Percentiles rank a stretch among this genome's conserved stretches.
Evolutionary conservation across 2,329 filamentous ascomycete genomes (phyloP).

Genomic region (Bipolaris cookei): DNA sequence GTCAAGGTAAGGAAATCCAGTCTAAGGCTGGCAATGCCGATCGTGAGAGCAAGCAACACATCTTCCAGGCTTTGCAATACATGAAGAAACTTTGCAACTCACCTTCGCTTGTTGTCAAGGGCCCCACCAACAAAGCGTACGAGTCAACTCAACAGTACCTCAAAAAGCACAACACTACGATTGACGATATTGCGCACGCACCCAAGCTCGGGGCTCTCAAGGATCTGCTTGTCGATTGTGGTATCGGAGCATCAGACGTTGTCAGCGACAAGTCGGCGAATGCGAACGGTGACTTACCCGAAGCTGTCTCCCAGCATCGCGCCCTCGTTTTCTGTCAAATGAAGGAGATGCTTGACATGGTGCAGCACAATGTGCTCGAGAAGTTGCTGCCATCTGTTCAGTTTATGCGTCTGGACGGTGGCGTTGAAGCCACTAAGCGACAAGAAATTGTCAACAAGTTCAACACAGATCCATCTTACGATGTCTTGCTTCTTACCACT

Average conservation of each 20-base stretch:
- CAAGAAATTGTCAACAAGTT: conserved; percentile 99
- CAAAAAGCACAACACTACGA: conserved; percentile 75
- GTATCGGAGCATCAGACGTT: conserved; percentile 72
- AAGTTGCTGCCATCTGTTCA: conserved; percentile 91
- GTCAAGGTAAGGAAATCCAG: conserved; percentile 85
- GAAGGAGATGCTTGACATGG: conserved; percentile 99
- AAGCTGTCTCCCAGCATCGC: conserved; percentile 93
- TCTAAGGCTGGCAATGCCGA: conserved; percentile 80
- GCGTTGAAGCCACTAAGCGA: conserved; percentile 88
- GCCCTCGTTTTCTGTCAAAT: conserved; percentile 98
- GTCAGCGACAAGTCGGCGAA: conserved; percentile 55
- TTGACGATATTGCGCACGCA: conserved; percentile 86
- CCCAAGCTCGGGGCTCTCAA: conserved; percentile 90
- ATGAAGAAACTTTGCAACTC: conserved; percentile 99
- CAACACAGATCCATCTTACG: conserved; percentile 96
- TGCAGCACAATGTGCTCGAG: conserved; percentile 90
- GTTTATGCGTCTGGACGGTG: conserved; percentile 90
- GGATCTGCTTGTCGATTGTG: conserved; percentile 96
- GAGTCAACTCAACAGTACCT: conserved; percentile 84
- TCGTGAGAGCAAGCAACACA: conserved; percentile 95
- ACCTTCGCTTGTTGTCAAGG: conserved; percentile 90
- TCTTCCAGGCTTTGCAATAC: conserved; percentile 98
- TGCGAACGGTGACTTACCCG: conserved; percentile 62
- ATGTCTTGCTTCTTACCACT: conserved; percentile 90
- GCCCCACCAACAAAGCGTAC: conserved; percentile 84